Conservation (phyloP, 1,284 basidiomycete species). For the Melampsora allii-populina region DNA sequence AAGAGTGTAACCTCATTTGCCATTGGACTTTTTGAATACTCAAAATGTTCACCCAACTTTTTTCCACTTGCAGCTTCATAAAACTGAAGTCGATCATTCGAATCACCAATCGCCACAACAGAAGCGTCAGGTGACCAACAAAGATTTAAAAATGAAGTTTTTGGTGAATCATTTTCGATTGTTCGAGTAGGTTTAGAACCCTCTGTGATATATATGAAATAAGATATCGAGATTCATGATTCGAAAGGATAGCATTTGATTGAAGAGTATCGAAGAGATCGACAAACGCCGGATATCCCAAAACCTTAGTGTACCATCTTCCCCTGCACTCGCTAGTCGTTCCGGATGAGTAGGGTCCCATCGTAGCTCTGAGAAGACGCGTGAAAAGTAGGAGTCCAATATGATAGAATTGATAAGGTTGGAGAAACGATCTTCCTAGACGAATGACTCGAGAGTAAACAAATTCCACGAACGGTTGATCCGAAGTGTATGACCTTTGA, state of each 20-base stretch:
- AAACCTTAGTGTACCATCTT: constrained; percentile 49
- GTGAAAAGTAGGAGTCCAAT: background rate
- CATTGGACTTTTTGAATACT: constrained; percentile 15
- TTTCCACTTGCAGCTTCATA: constrained; percentile 12
- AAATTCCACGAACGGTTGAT: constrained; percentile 48
- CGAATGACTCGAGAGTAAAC: background rate
- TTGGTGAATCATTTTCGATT: constrained; percentile 20
- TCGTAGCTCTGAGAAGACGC: constrained; percentile 13
- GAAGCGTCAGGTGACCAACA: constrained; percentile 26
- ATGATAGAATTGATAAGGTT: too few species aligned
- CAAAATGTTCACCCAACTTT: constrained; percentile 20
- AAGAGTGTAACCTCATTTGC: constrained; percentile 8
- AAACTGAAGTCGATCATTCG: constrained; percentile 25
- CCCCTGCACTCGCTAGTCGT: constrained; percentile 48
- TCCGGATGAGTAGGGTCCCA: constrained; percentile 50
- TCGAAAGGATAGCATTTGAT: background rate
- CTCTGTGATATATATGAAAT: constrained; percentile 1
- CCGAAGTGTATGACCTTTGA: constrained; percentile 49
- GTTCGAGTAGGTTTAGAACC: constrained; percentile 33
- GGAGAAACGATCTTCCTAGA: too few species aligned
- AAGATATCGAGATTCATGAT: background rate
- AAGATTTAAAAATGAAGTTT: constrained; percentile 26
- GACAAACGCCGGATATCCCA: constrained; percentile 48
- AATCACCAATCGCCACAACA: constrained; percentile 27
- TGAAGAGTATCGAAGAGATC: background rate